Percentiles rank a stretch among this genome's conserved stretches.
These are phyloP conservation scores for Nematocida displodere DNA, from an alignment of 371 early-diverging fungal species.

Conservation along the genomic window DNA sequence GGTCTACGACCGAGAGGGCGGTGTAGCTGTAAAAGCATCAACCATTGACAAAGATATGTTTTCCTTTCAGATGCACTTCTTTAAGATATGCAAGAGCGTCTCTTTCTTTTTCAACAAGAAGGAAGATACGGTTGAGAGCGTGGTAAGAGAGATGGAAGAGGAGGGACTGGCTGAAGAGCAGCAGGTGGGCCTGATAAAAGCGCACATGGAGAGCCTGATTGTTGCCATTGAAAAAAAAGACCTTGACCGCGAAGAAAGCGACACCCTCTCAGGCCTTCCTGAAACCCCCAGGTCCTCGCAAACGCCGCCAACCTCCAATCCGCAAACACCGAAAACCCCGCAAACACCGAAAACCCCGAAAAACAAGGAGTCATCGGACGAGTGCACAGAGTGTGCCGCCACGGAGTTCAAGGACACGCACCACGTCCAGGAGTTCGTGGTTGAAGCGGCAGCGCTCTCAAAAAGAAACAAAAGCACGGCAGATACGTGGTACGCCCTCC, in stretches of 20 bases:
- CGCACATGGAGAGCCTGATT: slow-evolving; percentile 50
- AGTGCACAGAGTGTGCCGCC: slow-evolving; percentile 21
- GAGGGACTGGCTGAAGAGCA: slow-evolving; percentile 58
- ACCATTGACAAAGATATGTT: slow-evolving; percentile 23
- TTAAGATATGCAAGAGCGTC: slow-evolving; percentile 28
- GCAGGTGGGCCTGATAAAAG: slow-evolving; percentile 51
- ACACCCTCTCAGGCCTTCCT: neutral
- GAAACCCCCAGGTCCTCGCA: neutral
- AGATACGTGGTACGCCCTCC: slow-evolving; percentile 66
- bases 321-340: neutral
- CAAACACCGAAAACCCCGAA: neutral
- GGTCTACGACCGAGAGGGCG: slow-evolving; percentile 29
- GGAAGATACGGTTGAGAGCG: slow-evolving; percentile 78
- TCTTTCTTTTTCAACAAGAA: slow-evolving; percentile 75
- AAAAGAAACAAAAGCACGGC: slow-evolving; percentile 58
- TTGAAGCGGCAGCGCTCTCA: slow-evolving; percentile 56
- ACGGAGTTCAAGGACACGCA: slow-evolving; percentile 55
- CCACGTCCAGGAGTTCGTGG: slow-evolving; percentile 60
- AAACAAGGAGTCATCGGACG: slow-evolving; percentile 13
- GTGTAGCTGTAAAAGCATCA: slow-evolving; percentile 41
- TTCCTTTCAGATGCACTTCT: slow-evolving; percentile 53
- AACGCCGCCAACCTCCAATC: neutral
- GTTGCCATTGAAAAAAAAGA: slow-evolving; percentile 29
- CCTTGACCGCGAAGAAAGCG: neutral
- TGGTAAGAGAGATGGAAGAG: slow-evolving; percentile 74